Evolutionary conservation across 176 grass and related monocot species (phyloP).

Genomic region (Lolium perenne): DNA sequence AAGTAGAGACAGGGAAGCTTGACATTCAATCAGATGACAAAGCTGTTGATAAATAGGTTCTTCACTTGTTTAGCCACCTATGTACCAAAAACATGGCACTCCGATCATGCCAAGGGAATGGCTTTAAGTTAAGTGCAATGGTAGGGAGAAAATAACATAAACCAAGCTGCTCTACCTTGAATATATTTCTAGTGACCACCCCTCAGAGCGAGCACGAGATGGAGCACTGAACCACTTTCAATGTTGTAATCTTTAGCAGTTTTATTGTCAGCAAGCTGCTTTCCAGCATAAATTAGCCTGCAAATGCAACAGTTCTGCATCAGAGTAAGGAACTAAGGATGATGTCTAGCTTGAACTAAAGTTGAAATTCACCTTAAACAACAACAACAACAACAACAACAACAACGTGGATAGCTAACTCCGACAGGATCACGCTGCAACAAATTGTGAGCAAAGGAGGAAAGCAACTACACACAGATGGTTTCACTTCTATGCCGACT

Average conservation of each 20-base stretch:
- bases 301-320: slow-evolving; percentile 17
- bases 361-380: background rate
- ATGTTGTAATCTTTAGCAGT: slow-evolving; percentile 74
- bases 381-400: too few species aligned
- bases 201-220: slow-evolving; percentile 63
- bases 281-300: slow-evolving; percentile 69
- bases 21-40: background rate
- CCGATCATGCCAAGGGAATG: slow-evolving; percentile 13
- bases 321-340: background rate
- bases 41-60: background rate
- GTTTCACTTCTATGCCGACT: background rate
- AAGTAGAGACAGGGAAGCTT: background rate
- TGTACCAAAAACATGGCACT: background rate
- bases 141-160: slow-evolving; percentile 1
- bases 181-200: slow-evolving; percentile 40
- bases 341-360: background rate
- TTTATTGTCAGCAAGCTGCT: slow-evolving; percentile 70
- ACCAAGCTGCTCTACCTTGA: slow-evolving; percentile 1
- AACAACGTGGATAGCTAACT: too few species aligned
- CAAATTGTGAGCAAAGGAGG: too few species aligned
- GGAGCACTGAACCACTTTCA: slow-evolving; percentile 63
- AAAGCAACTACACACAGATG: background rate
- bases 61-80: background rate
- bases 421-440: background rate
- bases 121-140: background rate